Base-by-base conservation (phyloP, 1,139 yeast species). In the Kodamaea sp. region DNA sequence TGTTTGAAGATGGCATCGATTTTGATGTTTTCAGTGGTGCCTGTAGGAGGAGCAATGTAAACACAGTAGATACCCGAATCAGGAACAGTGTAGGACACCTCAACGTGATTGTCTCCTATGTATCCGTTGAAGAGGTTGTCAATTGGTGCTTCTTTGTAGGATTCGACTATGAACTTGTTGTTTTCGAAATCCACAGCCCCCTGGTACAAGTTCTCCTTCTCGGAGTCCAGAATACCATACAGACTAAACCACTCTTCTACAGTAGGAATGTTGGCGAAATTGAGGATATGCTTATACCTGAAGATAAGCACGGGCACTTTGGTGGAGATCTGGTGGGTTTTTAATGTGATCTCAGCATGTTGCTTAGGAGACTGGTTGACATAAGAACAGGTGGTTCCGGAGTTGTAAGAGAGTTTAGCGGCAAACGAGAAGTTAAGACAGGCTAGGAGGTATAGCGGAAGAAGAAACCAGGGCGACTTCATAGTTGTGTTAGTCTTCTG, bases 11-110 rank as follows among this genome's bases (percentile, higher is more conserved):
- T 18, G 38, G 48, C 49, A 10, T 37, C 38, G 8, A 65, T 46
- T 1, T 62, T 55, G 7, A 59, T 36, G 7, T 34, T 31, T 4
- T 54, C 28, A 1, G 29, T 37, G 12, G 25, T 34, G 9, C 42
- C 51, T 1, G 32, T 15, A 5, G 59, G 57, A 5, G 59, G 57
- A 4, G 63, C 66, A 29, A 58, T 45, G 38, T 63, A 65, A 14
- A 60, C 59, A 50, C 71, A 66, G 39, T 65, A 66, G 12, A 54
- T 38, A 1, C 72, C 72, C 1, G 63, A 45, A 15, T 52, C 43
- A 4, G 50, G 41, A 5, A 59, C 55, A 1, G 40, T 28, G 28
- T 53, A 52, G 1, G 24, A 28, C 7, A 44, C 39, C 21, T 39
- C 47, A 2, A 40, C 43, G 21, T 7, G 8, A 9, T 38, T 34